Base-by-base conservation (phyloP, 169 alveolate species). In the Plasmodium vivax region DNA sequence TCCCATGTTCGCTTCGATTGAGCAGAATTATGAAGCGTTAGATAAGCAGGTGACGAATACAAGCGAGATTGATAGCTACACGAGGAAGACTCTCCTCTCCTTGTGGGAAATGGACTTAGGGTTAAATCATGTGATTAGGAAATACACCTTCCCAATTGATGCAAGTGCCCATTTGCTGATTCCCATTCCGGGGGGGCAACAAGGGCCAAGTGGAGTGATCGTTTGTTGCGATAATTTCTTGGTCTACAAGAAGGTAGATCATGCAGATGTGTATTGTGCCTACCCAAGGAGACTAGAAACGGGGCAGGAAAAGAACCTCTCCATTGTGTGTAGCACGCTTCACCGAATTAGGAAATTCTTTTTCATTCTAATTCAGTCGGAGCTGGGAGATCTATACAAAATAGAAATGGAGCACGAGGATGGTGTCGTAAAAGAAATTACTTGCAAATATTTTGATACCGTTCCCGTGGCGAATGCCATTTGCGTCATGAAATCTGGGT, bases 31-130 rank as follows among this genome's bases (percentile, higher is more conserved):
- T 92, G 99, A 96, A 73, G 79, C 82, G 94, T 98, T 97, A 10
- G 99, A 98, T 83, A 98, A 97, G 93, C 98, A 98, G 38, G 98
- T 97, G 54, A 87, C 95, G 3, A 97, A 96, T 23, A 85, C 77
- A 9, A 95, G 77, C 30, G 95, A 85, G 47, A 80, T n/a, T 62
- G 83, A 47, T 72, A 84, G 84, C 30, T 45, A 43, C 82, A 27
- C 38, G 51, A 68, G 73, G 19, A 95, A 98, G 92, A 99, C 99
- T 92, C 96, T 96, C 12, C 95, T 99, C 43, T 97, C 98, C 14
- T 96, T 98, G 84, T 99, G 99, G 98, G 99, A 99, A 97, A 98
- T 99, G 99, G 99, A 99, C 96, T 96, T 99, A 58, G 99, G 99
- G 7, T 97, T 99, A 88, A 99, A 99, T 97, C 99, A 99, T 94